Evolutionary conservation across 73 alveolate genomes (phyloP), one percentile per base, ranked within the genome.

Genomic region (Paramecium octaurelia): DNA sequence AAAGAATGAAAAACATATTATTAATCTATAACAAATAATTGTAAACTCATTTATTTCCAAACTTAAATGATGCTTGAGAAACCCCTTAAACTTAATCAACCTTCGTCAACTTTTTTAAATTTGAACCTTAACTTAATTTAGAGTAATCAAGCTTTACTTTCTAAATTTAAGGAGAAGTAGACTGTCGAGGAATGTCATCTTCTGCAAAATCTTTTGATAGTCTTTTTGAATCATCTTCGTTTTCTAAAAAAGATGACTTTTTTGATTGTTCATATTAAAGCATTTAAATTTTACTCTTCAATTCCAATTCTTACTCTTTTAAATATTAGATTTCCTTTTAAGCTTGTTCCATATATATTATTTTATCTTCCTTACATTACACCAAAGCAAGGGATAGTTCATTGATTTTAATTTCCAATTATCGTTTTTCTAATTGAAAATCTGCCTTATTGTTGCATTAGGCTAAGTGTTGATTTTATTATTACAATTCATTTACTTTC

Each of bases 31-130:
- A 64, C 42, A 64, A 64, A 64, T 64, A 64, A 2, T 23, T 24
- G 0, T 64, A 64, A 64, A 64, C 46, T 64, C 84, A 64, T 64
- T 64, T 64, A 64, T 80, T 80, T 42, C 91, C 91, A 80, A 80
- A 80, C 29, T 21, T 80, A 46, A 40, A 80, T n/a, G 70, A 48
- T 46, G 91, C 29, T 42, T 42, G 57, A 43, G 91, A 80, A n/a
- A 36, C 10, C 21, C 91, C 91, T 42, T 80, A 46, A n/a, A 80
- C 91, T 24, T 44, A 24, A 12, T 80, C 91, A 3, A 80, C 29
- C 48, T 80, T 80, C 6, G 46, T 80, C n/a, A 36, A 36, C 38
- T 80, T 42, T 24, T 38, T 75, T 4, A 75, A 75, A 75, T 5
- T 42, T 6, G n/a, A 75, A 23, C 88, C 46, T 75, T 21, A 75